Evolutionary conservation across 2,329 filamentous ascomycete genomes (phyloP).

Genomic region (Penicillium sp.): DNA sequence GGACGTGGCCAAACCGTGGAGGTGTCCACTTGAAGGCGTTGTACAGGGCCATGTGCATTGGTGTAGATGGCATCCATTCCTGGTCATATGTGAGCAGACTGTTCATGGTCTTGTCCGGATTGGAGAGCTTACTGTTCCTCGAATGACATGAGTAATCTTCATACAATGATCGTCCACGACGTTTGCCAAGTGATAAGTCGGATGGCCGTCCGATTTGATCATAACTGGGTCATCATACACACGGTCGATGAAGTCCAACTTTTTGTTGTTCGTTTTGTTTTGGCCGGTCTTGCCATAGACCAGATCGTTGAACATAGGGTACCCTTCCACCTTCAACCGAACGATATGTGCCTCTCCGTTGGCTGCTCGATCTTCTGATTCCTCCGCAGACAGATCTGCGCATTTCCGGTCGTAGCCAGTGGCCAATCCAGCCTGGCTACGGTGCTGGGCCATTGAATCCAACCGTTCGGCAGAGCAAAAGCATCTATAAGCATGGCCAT

Average conservation of each 20-base stretch:
- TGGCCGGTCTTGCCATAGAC: slow-evolving; percentile 68
- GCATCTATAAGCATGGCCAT: slow-evolving; percentile 82
- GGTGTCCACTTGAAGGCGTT: slow-evolving; percentile 73
- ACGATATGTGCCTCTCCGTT: slow-evolving; percentile 74
- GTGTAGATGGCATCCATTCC: slow-evolving; percentile 96
- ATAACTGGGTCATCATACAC: slow-evolving; percentile 82
- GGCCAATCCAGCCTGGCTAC: slow-evolving; percentile 59
- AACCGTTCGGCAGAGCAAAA: slow-evolving; percentile 80
- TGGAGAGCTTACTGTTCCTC: slow-evolving; percentile 66
- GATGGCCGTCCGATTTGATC: slow-evolving; percentile 86
- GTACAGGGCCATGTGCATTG: slow-evolving; percentile 74
- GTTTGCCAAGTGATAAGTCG: slow-evolving; percentile 96
- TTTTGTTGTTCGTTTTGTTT: slow-evolving; percentile 54
- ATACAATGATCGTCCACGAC: slow-evolving; percentile 95
- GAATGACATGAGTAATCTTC: slow-evolving; percentile 93
- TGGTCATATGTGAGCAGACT: slow-evolving; percentile 31
- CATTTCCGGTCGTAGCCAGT: slow-evolving; percentile 74
- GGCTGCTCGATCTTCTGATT: slow-evolving; percentile 70
- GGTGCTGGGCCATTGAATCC: slow-evolving; percentile 64
- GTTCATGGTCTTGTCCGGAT: neutral
- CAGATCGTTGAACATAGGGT: slow-evolving; percentile 70
- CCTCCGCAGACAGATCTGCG: slow-evolving; percentile 61
- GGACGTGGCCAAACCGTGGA: slow-evolving; percentile 78
- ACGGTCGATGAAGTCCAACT: slow-evolving; percentile 44
- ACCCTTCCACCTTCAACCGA: slow-evolving; percentile 69